Base-by-base conservation (phyloP, 495 filamentous ascomycete genomes). In the Xylaria palmicola region DNA sequence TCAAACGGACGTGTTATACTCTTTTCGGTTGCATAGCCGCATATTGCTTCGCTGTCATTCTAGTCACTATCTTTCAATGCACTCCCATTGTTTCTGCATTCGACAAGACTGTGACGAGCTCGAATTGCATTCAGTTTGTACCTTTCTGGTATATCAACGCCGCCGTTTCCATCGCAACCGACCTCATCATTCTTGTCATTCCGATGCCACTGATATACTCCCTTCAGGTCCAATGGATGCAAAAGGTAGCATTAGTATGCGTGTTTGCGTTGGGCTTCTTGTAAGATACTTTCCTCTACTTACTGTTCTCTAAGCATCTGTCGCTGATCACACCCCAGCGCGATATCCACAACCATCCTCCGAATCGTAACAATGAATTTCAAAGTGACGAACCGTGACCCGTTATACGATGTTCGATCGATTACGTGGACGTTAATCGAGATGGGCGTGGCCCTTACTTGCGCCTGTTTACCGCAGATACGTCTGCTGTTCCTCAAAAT, bases 231-330 rank as follows among this genome's bases (percentile, higher is more conserved):
- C 81, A 78, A 1, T 71, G 66, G 15, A 68, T 69, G 41, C 83
- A 86, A 61, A 87, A 83, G 63, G 22, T 75, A 29, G 78, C 74
- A 0, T 65, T 88, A 12, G 73, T 85, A 51, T 65, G 77, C 19
- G 76, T 87, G 20, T 87, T 88, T 62, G 75, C 77, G 1, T 71
- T 87, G 0, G 85, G 86, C 55, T 77, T 74, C 64, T 77, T 85
- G 68, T 71, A 58, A 49, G 68, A n/a, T 30, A 19, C 12, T n/a
- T 9, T 17, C 15, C 41, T 36, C 1, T 12, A 20, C 29, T 24
- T 29, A 24, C 19, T 10, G 3, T 1, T 30, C 7, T 26, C 22
- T 29, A 4, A 9, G 1, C 6, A 6, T 15, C 8, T 19, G 0
- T 27, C 19, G 3, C 56, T 51, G 22, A 59, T 39, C 1, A 10